These are phyloP conservation scores for Calocybe gangraenosa DNA, from an alignment of 768 basidiomycete genomes.

Conservation along the genomic window DNA sequence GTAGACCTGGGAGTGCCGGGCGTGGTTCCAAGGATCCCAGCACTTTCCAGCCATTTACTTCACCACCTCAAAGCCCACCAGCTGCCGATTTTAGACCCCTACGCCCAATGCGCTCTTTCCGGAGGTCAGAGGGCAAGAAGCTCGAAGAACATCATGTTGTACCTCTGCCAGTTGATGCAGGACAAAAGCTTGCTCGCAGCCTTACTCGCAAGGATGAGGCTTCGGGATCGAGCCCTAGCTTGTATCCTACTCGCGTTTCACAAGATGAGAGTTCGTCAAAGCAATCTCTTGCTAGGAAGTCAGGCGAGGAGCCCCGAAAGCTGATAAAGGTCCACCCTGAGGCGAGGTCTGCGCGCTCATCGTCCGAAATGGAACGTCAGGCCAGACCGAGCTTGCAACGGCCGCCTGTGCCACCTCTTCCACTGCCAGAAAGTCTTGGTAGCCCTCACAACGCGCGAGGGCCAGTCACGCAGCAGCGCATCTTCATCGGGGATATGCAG, in stretches of 20 bases:
- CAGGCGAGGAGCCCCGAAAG: conserved; percentile 17
- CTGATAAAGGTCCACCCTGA: conserved; percentile 13
- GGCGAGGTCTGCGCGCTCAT: conserved; percentile 17
- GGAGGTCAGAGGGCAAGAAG: conserved; percentile 36
- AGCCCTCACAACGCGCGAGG: conserved; percentile 20
- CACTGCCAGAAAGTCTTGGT: conserved; percentile 29
- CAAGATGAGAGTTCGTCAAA: conserved; percentile 8
- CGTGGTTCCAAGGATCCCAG: conserved; percentile 10
- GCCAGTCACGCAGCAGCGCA: conserved; percentile 53
- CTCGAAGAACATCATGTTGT: conserved; percentile 27
- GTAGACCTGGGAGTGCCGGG: conserved; percentile 16
- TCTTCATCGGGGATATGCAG: conserved; percentile 78
- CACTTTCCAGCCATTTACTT: conserved; percentile 6
- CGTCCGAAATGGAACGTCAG: conserved; percentile 21
- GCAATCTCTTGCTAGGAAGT: conserved; percentile 8
- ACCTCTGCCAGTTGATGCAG: conserved; percentile 28
- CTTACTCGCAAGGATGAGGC: conserved; percentile 27
- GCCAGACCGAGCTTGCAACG: conserved; percentile 20
- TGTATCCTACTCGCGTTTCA: conserved; percentile 17
- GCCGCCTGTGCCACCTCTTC: conserved; percentile 33
- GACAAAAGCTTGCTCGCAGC: conserved; percentile 30
- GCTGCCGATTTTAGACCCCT: conserved; percentile 23
- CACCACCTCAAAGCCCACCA: conserved; percentile 6
- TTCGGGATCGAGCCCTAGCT: conserved; percentile 13
- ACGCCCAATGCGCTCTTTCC: conserved; percentile 59